Evolutionary conservation across 345 rosid genomes (phyloP).

Genomic region (Gossypioides kirkii): DNA sequence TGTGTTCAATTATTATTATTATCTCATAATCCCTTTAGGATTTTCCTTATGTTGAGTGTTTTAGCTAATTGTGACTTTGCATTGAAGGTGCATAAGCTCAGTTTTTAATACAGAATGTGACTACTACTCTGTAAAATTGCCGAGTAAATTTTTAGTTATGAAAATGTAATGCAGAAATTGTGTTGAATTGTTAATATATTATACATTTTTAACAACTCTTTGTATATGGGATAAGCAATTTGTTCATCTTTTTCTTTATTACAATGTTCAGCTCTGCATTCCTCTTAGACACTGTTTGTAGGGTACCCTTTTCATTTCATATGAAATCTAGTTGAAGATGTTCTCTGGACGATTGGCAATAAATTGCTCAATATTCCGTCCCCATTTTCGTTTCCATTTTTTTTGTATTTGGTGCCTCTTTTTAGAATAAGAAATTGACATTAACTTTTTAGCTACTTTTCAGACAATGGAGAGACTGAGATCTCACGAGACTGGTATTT

Average conservation of each 20-base stretch:
- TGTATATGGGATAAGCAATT: not conserved
- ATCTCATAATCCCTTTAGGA: not conserved
- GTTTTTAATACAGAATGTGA: not conserved
- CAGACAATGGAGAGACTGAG: constrained; percentile 99
- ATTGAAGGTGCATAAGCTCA: not conserved
- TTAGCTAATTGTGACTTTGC: not conserved
- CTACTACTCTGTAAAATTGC: not conserved
- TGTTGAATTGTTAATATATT: not conserved
- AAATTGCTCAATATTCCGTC: not conserved
- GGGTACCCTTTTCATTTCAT: not conserved
- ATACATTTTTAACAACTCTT: not conserved
- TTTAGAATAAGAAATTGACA: constrained; percentile 1
- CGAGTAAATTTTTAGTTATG: not conserved
- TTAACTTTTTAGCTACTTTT: constrained; percentile 16
- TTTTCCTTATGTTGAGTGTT: not conserved
- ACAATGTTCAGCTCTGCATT: not conserved
- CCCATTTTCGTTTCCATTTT: not conserved
- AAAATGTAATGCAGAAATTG: not conserved
- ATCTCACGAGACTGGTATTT: constrained; percentile 71
- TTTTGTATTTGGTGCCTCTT: not conserved
- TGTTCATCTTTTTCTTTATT: not conserved
- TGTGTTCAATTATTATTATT: not conserved
- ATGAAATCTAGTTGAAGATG: not conserved
- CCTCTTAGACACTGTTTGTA: not conserved
- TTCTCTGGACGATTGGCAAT: not conserved